These are phyloP conservation scores for Leonotis leonurus DNA, from an alignment of 257 asterid genomes.

Conservation along the genomic window DNA sequence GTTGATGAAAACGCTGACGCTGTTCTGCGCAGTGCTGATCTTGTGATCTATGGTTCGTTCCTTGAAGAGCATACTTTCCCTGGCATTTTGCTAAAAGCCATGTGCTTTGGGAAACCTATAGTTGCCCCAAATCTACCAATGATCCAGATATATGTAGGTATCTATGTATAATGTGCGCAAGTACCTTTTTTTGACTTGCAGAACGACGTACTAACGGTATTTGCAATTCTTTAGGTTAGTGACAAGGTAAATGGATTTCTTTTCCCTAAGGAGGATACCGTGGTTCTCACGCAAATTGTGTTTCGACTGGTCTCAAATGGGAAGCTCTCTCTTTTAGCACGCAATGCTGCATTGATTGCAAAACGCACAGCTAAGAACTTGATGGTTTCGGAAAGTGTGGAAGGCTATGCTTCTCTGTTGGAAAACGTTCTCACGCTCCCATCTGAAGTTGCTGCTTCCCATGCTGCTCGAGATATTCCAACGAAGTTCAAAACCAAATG, in stretches of 20 bases:
- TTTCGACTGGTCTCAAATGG: conserved; percentile 62
- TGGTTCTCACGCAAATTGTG: conserved; percentile 38
- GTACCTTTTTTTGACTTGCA: too few relatives aligned
- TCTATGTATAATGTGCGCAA: too few relatives aligned
- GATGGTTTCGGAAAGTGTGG: conserved; percentile 72
- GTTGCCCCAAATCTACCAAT: conserved; percentile 66
- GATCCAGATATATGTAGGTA: conserved; percentile 66
- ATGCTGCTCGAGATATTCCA: conserved; percentile 39
- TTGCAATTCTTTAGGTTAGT: conserved; percentile 43
- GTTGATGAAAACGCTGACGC: conserved; percentile 35
- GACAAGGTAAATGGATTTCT: conserved; percentile 73
- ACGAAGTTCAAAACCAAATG: conserved; percentile 46
- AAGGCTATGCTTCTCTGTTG: conserved; percentile 69
- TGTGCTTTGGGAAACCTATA: conserved; percentile 71
- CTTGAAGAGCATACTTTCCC: conserved; percentile 68
- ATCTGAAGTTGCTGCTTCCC: conserved; percentile 58
- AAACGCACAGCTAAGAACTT: conserved; percentile 55
- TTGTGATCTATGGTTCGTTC: conserved; percentile 78
- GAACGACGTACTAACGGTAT: neutral
- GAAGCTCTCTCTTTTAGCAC: conserved; percentile 57
- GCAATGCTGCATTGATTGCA: conserved; percentile 51
- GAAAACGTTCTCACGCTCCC: conserved; percentile 62
- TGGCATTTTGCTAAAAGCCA: conserved; percentile 54
- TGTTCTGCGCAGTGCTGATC: conserved; percentile 44
- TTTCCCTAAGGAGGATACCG: conserved; percentile 54